These are phyloP conservation scores for Fusarium floridanum DNA, from an alignment of 2,329 filamentous ascomycete genomes.

Conservation along the genomic window DNA sequence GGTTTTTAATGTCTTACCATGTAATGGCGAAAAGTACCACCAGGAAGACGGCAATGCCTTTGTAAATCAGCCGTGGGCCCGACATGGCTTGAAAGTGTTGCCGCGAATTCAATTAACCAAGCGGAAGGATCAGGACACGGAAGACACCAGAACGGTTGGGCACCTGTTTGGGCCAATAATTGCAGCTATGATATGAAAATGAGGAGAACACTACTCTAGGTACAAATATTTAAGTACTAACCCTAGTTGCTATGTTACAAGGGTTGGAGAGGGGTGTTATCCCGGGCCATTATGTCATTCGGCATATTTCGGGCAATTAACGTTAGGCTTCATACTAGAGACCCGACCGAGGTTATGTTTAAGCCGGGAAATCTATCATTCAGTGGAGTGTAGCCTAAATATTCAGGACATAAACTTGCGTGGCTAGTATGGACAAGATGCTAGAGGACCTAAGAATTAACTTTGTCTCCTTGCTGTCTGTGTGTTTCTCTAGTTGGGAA, in stretches of 20 bases:
- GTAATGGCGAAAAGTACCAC: neutral
- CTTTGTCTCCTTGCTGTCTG: neutral
- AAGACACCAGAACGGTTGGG: neutral
- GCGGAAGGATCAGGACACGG: neutral
- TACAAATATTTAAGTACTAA: neutral
- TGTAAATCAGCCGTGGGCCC: neutral
- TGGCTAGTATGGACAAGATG: neutral
- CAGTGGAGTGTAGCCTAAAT: neutral
- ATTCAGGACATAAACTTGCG: neutral
- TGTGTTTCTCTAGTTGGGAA: neutral
- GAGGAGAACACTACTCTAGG: neutral
- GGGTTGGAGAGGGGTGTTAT: neutral
- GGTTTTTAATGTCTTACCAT: neutral
- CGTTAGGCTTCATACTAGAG: neutral
- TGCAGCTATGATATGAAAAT: neutral
- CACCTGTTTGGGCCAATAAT: neutral
- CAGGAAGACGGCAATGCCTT: neutral
- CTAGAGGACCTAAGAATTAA: neutral
- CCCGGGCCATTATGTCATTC: neutral
- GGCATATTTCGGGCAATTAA: neutral
- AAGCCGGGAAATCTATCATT: neutral
- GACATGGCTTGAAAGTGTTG: neutral
- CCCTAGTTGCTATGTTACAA: neutral
- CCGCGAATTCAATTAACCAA: neutral
- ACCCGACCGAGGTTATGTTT: neutral